Evolutionary conservation across 345 rosid species (phyloP).

Genomic region (Kernera saxatilis): DNA sequence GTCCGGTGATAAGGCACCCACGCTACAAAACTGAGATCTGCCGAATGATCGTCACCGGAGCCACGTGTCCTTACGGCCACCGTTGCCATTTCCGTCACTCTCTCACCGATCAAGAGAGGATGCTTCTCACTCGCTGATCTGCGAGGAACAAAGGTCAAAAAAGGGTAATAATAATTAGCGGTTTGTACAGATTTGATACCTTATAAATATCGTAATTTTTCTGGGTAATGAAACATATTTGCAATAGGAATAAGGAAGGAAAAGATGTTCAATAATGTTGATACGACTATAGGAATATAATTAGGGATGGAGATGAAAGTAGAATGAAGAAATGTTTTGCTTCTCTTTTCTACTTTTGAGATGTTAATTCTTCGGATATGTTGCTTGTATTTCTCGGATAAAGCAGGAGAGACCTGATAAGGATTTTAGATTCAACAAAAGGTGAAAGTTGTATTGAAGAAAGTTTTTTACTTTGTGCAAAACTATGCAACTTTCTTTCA

Average conservation of each 20-base stretch:
- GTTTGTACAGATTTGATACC: conserved; percentile 26
- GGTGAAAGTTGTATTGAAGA: neutral
- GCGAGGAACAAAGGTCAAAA: neutral
- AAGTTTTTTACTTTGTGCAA: neutral
- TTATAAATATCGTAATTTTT: conserved; percentile 18
- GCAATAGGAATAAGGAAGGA: neutral
- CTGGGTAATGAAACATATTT: neutral
- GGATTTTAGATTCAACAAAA: neutral
- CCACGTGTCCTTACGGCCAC: conserved; percentile 78
- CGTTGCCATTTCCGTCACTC: conserved; percentile 96
- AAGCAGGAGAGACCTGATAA: neutral
- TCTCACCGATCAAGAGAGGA: conserved; percentile 67
- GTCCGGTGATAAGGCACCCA: conserved; percentile 87
- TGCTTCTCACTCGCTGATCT: conserved; percentile 31
- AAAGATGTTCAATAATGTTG: conserved; percentile 13
- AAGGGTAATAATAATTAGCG: conserved; percentile 24
- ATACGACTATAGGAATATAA: conserved; percentile 15
- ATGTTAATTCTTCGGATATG: conserved; percentile 6
- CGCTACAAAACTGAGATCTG: conserved; percentile 86
- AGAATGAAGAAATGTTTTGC: conserved; percentile 4
- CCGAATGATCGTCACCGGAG: conserved; percentile 66
- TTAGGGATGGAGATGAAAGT: conserved; percentile 1
- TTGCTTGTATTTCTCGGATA: neutral
- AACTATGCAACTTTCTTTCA: neutral
- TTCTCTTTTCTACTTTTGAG: neutral